Conservation (phyloP, 1,284 basidiomycete species). For the Inonotus hispidus region DNA sequence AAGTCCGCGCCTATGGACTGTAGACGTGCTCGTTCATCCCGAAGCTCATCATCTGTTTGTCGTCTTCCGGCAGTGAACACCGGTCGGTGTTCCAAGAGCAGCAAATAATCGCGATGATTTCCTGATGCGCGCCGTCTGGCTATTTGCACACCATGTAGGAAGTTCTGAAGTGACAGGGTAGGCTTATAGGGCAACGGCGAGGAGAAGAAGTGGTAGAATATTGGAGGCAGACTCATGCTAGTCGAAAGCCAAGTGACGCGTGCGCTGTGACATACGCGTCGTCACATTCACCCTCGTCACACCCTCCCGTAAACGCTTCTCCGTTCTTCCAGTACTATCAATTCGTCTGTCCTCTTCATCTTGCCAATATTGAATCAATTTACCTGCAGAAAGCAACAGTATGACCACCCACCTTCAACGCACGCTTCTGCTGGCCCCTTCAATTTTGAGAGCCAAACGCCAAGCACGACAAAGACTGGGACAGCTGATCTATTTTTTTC, state of each 20-base stretch:
- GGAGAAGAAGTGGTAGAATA: constrained; percentile 74
- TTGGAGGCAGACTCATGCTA: constrained; percentile 51
- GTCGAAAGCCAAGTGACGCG: background rate
- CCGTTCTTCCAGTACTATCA: background rate
- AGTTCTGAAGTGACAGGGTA: constrained; percentile 68
- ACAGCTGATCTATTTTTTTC: too few relatives aligned
- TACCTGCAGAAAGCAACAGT: too few relatives aligned
- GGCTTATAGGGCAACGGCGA: constrained; percentile 66
- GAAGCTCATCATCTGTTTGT: constrained; percentile 61
- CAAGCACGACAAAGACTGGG: too few relatives aligned
- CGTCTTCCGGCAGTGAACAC: constrained; percentile 93
- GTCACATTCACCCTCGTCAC: background rate
- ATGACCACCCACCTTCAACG: too few relatives aligned
- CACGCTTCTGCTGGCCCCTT: too few relatives aligned
- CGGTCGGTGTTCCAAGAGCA: constrained; percentile 82
- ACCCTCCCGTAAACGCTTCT: background rate
- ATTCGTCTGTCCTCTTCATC: background rate
- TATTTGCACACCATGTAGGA: constrained; percentile 59
- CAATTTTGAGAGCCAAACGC: too few relatives aligned
- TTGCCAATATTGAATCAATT: background rate
- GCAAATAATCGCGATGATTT: constrained; percentile 58
- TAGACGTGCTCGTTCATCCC: constrained; percentile 63
- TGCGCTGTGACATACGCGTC: background rate
- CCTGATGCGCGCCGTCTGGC: constrained; percentile 37
- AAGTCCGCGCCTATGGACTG: constrained; percentile 83